phyloP scores from a whole-genome alignment of 495 filamentous ascomycete species.

The Talaromyces borbonicus region DNA sequence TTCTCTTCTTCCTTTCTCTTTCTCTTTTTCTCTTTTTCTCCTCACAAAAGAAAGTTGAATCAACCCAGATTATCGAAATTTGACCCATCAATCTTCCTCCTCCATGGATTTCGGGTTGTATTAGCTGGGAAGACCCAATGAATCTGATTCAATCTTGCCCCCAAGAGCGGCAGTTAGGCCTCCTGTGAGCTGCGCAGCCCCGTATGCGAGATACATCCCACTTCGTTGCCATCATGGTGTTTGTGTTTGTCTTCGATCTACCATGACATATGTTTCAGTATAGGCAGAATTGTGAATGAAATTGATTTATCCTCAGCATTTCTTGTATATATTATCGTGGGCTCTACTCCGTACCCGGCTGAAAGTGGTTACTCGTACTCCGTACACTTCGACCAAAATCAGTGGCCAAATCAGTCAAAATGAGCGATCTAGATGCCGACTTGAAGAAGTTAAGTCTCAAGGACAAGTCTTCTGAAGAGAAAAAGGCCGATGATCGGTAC shows the following conservation, averaged over 20 bases:
- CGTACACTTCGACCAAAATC: too few species aligned
- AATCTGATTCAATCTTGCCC: conserved; percentile 37
- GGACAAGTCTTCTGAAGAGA: conserved; percentile 11
- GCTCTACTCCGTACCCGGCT: too few species aligned
- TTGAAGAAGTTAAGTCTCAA: conserved; percentile 21
- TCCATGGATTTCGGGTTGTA: conserved; percentile 52
- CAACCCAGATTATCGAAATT: conserved; percentile 51
- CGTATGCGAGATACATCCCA: conserved; percentile 28
- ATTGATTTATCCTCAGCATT: not conserved
- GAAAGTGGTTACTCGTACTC: too few species aligned
- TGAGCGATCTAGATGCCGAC: conserved; percentile 2
- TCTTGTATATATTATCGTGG: too few species aligned
- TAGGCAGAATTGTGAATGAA: conserved; percentile 5
- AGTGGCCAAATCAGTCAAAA: too few species aligned
- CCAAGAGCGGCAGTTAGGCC: conserved; percentile 54
- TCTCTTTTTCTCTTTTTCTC: conserved; percentile 21
- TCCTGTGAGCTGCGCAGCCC: conserved; percentile 37
- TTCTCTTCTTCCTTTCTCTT: conserved; percentile 9
- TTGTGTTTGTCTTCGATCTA: not conserved
- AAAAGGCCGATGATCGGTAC: conserved; percentile 12
- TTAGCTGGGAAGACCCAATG: conserved; percentile 56
- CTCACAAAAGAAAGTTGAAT: conserved; percentile 48
- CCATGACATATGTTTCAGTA: not conserved
- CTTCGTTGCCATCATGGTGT: conserved; percentile 3
- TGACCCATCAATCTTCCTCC: conserved; percentile 42